Percentiles rank a stretch among this genome's conserved stretches.
phyloP scores from a whole-genome alignment of 1,139 yeast species.

The Hyphopichia fennica region DNA sequence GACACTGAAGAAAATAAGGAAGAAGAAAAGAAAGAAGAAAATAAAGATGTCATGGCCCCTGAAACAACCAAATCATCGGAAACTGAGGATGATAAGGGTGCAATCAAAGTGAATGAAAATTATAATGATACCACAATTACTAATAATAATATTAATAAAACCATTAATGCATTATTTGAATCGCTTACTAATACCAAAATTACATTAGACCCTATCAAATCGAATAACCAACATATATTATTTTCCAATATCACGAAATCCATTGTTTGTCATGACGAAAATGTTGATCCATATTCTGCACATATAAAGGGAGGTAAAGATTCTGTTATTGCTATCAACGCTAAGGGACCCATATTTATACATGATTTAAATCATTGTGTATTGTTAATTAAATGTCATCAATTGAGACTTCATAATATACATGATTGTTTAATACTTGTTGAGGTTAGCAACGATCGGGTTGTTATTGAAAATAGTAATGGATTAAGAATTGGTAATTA shows the following conservation, averaged over 20 bases:
- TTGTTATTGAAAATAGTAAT: constrained; percentile 37
- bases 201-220: not conserved
- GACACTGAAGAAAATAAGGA: too few relatives aligned
- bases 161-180: not conserved
- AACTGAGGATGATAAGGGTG: too few relatives aligned
- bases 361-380: constrained; percentile 23
- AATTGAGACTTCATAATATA: constrained; percentile 37
- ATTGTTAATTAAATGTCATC: constrained; percentile 36
- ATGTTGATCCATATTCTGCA: constrained; percentile 15
- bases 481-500: constrained; percentile 15
- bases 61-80: not conserved
- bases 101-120: too few relatives aligned
- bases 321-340: constrained; percentile 18
- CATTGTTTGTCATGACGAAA: constrained; percentile 8
- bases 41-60: not conserved
- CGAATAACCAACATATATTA: not conserved
- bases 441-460: constrained; percentile 21
- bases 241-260: constrained; percentile 9
- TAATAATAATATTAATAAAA: not conserved
- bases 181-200: not conserved
- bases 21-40: not conserved
- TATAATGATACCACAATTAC: not conserved
- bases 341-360: constrained; percentile 35
- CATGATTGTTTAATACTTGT: constrained; percentile 20
- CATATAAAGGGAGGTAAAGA: constrained; percentile 20